phyloP scores from a whole-genome alignment of 495 filamentous ascomycete genomes.

The Letharia lupina region DNA sequence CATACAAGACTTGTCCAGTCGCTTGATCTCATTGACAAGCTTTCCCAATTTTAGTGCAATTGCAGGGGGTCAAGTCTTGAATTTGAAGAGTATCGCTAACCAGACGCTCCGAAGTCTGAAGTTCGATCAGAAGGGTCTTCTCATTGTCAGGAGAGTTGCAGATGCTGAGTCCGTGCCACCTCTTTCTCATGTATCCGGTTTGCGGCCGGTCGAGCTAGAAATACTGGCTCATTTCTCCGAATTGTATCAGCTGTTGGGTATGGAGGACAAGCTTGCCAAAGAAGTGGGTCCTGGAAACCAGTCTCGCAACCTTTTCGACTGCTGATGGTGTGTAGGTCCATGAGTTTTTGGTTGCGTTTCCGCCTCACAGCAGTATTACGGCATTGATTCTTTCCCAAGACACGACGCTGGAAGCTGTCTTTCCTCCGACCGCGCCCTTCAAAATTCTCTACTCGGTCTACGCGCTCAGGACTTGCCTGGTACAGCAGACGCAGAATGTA shows the following conservation, averaged over 20 bases:
- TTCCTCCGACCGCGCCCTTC: constrained; percentile 62
- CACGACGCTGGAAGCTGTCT: constrained; percentile 48
- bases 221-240: constrained; percentile 80
- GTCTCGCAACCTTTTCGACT: constrained; percentile 2
- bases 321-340: constrained; percentile 49
- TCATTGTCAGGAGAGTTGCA: constrained; percentile 45
- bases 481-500: constrained; percentile 34
- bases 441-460: constrained; percentile 66
- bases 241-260: constrained; percentile 70
- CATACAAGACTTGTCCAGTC: constrained; percentile 54
- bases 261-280: constrained; percentile 63
- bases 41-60: constrained; percentile 58
- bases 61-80: constrained; percentile 40
- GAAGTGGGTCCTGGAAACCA: constrained; percentile 40
- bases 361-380: constrained; percentile 54
- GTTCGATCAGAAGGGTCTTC: constrained; percentile 48
- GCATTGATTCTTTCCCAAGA: constrained; percentile 48
- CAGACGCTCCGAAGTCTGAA: constrained; percentile 36
- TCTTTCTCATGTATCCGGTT: constrained; percentile 29
- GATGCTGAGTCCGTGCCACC: constrained; percentile 32
- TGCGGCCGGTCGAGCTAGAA: constrained; percentile 57
- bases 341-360: constrained; percentile 64
- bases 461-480: constrained; percentile 48
- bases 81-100: constrained; percentile 36
- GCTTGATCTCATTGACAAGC: constrained; percentile 55